Percentiles rank a stretch among this genome's conserved stretches.
phyloP scores from a whole-genome alignment of 2,329 filamentous ascomycete genomes.

The Metarhizium guizhouense region DNA sequence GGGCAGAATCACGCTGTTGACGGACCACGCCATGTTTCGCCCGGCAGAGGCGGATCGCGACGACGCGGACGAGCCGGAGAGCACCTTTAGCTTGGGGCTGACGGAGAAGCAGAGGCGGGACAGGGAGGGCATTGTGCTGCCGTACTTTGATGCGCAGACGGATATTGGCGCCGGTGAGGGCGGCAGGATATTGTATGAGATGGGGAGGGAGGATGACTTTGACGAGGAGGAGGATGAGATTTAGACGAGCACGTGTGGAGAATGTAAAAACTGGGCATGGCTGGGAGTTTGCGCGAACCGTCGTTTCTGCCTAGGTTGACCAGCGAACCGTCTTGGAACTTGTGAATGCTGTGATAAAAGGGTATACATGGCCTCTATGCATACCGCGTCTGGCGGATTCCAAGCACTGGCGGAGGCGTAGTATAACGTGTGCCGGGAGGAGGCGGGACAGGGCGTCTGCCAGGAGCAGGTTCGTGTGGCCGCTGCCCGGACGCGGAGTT shows the following conservation, averaged over 20 bases:
- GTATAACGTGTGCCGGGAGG: too few species aligned
- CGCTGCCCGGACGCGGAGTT: too few species aligned
- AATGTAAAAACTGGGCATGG: too few species aligned
- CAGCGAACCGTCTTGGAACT: too few species aligned
- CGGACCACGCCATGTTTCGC: constrained; percentile 67
- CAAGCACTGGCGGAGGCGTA: too few species aligned
- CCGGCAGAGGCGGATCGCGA: constrained; percentile 27
- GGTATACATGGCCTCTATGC: too few species aligned
- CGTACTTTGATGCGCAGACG: constrained; percentile 94
- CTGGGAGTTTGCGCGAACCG: too few species aligned
- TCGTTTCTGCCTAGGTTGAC: too few species aligned
- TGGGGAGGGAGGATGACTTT: constrained; percentile 94
- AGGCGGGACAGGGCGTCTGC: too few species aligned
- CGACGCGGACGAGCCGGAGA: constrained; percentile 45
- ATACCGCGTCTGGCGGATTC: too few species aligned
- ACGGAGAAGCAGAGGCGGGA: constrained; percentile 87
- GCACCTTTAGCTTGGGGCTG: constrained; percentile 77
- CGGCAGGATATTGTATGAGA: constrained; percentile 90
- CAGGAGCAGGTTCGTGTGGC: too few species aligned
- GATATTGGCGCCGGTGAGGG: constrained; percentile 72
- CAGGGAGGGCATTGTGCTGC: constrained; percentile 80
- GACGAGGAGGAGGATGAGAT: constrained; percentile 95
- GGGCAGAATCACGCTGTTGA: constrained; percentile 49
- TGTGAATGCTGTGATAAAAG: too few species aligned
- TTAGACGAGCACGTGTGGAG: constrained; percentile 23